Evolutionary conservation across 1,284 basidiomycete species (phyloP), one percentile per base, ranked within the genome.

Genomic region (Ganoderma multipileum): DNA sequence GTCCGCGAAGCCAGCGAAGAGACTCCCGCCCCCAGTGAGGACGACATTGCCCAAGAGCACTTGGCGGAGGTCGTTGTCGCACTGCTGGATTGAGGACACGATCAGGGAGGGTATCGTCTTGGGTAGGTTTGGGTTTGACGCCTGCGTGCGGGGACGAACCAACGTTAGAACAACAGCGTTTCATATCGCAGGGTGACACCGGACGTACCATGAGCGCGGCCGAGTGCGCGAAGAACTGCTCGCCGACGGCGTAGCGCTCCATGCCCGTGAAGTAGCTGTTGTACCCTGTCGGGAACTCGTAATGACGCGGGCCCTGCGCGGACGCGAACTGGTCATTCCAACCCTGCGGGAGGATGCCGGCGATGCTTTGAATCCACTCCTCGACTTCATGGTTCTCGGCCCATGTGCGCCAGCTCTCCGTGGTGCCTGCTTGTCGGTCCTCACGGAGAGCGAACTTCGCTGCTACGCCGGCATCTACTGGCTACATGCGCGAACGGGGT

Each of bases 251-350:
- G 80, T 91, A 95, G 41, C 97, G 89, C 76, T 97, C 95, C 20
- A 88, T 77, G 3, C 93, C 93, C 66, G 59, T 73, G 81, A 97
- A 99, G 76, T 90, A 91, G 42, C 91, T 87, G 78, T 92, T 95
- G 83, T 92, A 98, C 2, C 98, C 98, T 59, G 95, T 95, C 0
- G 98, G 95, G 84, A 99, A 99, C 82, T 99, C 98, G 83, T 97
- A 99, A 74, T 87, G 92, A 75, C 85, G 87, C 58, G 82, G 78
- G 26, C 85, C 86, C 58, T 87, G 86, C 67, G 83, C 80, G 20
- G 84, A 82, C 66, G 89, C 87, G 76, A 72, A 94, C 92, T 93
- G 89, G 63, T 97, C 95, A 75, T 95, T 95, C 94, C 95, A 97
- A 12, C 92, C 91, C 73, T 91, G 89, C 63, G 95, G 93, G 47